Evolutionary conservation across 164 flowering plant genomes (phyloP), one percentile per base, ranked within the genome.

Genomic region (Amborella trichopoda): DNA sequence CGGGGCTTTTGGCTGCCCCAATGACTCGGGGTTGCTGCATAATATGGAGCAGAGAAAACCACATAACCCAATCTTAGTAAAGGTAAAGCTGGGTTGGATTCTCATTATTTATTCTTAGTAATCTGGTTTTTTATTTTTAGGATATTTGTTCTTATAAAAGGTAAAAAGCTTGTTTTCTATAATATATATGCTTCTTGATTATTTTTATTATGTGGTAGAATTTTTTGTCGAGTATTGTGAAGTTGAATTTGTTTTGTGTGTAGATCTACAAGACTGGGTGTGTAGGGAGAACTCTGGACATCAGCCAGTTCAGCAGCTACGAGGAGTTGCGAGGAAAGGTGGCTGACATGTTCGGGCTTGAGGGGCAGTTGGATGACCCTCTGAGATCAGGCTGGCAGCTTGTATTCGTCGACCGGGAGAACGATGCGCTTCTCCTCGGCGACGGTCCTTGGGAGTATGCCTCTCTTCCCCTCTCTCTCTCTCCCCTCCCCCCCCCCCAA

Each of bases 361-460:
- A 87, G 72, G 96, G 88, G 28, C 64, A 67, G 51, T 55, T 84
- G 47, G 89, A 79, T 50, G 74, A 75, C 80, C 87, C 86, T 66
- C 72, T 54, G 65, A 86, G 95, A 84, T 81, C 90, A 79, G 95
- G 91, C 84, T 84, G 95, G 95, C 87, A 84, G 91, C 95, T 84
- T 84, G 91, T 81, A 67, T 81, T 77, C 44, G 91, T 84, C 21
- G 91, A 84, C 91, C 71, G 80, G 77, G 95, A 84, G 85, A 66
- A 79, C 28, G 95, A 84, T 56, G 67, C 77, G 12, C 88, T 84
- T 73, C 94, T 84, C 78, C 84, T 84, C 67, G 94, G 94, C 48
- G 94, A 84, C 61, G 94, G 71, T 54, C 94, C 94, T 1, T 86
- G 95, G 95, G 80, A 76, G 96, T 86, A 68, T 73, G 85, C 68